Evolutionary conservation across 352 stramenopile species (phyloP), one percentile per base, ranked within the genome.

Genomic region (Phytophthora ohioensis): DNA sequence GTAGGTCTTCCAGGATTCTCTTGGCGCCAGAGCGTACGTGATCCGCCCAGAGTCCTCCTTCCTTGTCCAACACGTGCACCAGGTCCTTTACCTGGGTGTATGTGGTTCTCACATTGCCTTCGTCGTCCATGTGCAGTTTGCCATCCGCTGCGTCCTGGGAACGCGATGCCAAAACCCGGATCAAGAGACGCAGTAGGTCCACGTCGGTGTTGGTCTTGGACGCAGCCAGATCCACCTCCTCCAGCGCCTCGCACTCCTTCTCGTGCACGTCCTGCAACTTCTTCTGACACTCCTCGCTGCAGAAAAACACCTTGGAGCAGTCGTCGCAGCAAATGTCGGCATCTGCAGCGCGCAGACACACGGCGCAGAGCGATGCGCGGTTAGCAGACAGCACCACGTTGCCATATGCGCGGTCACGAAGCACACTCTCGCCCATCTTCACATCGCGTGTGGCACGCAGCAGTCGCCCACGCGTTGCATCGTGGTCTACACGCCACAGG

Each of bases 321-420:
- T 87, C 79, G 59, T 87, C 79, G 56, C 79, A 87, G 72, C 75
- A 84, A 46, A 84, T 55, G 56, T 87, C 79, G 30, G 79, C 71
- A 46, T 85, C 79, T 10, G 77, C 77, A 32, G 60, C 52, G 13
- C 61, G 57, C 7, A 82, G 69, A 67, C 79, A 87, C 52, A 81
- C 74, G 8, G 77, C 74, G 56, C 79, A 85, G 32, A 87, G 72
- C 41, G n/a, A 39, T 27, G 57, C 39, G 31, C 72, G 76, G 47
- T 74, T 62, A 17, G 11, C 53, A 6, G 66, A 68, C 8, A 87
- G 55, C 63, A 83, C 77, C 30, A 85, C 72, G 34, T 77, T 71
- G 21, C 63, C 77, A 42, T 80, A 87, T 15, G 71, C 61, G 12
- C 67, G 55, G 34, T 87, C 77, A 1, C 62, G 21, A 35, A 85